Evolutionary conservation across 2,329 filamentous ascomycete species (phyloP).

Genomic region (Magnaporthales sp.): DNA sequence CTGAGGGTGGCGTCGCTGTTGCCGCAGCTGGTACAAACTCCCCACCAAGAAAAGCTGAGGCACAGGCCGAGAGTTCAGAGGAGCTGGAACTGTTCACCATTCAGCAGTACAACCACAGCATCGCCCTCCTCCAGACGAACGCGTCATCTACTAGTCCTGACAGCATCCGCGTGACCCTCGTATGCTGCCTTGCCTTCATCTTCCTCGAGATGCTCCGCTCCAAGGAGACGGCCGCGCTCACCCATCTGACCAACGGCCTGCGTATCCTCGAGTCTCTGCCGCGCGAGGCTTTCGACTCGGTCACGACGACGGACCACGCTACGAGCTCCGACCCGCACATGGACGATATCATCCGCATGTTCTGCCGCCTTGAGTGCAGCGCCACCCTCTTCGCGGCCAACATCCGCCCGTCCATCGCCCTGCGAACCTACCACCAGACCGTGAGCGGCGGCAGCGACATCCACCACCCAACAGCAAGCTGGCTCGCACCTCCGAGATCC

Average conservation of each 20-base stretch:
- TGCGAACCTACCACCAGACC: slow-evolving; percentile 10
- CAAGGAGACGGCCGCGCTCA: slow-evolving; percentile 15
- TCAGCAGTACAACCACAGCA: slow-evolving; percentile 28
- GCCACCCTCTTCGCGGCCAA: slow-evolving; percentile 16
- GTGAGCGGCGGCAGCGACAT: background rate
- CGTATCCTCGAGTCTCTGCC: slow-evolving; percentile 17
- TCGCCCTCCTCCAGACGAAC: slow-evolving; percentile 21
- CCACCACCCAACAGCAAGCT: background rate
- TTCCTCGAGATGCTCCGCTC: slow-evolving; percentile 17
- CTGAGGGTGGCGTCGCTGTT: background rate
- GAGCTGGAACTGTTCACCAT: slow-evolving; percentile 26
- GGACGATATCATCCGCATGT: slow-evolving; percentile 16
- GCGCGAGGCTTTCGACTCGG: slow-evolving; percentile 11
- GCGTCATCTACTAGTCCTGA: slow-evolving; percentile 13
- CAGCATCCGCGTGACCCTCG: slow-evolving; percentile 17
- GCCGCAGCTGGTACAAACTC: background rate
- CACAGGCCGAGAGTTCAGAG: slow-evolving; percentile 9
- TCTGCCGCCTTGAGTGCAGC: slow-evolving; percentile 15
- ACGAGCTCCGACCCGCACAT: background rate
- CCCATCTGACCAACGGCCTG: slow-evolving; percentile 18
- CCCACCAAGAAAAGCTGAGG: background rate
- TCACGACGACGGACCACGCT: background rate
- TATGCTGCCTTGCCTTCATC: slow-evolving; percentile 20
- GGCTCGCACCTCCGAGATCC: background rate
- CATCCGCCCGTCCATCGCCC: slow-evolving; percentile 15